A percentile compares a stretch with the other conserved stretches of the same genome.
These are phyloP conservation scores for Pythium biforme DNA, from an alignment of 352 stramenopile species.

Conservation along the genomic window DNA sequence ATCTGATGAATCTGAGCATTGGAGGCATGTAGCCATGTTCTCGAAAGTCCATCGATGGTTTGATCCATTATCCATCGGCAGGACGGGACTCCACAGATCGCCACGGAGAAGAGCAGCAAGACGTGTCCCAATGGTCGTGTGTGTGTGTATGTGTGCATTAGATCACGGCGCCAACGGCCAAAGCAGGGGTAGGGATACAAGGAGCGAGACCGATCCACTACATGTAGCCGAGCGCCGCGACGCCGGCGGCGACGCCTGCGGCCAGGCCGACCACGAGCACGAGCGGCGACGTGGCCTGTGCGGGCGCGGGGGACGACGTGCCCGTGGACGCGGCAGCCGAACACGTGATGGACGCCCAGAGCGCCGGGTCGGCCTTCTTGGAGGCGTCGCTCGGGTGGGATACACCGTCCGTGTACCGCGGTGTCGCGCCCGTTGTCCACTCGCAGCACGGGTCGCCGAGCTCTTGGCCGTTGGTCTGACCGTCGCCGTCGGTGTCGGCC, in stretches of 20 bases:
- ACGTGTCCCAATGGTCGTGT: too few relatives aligned
- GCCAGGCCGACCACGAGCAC: not conserved
- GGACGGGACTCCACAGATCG: too few relatives aligned
- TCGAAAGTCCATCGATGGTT: not conserved
- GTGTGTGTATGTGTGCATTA: too few relatives aligned
- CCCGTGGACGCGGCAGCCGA: not conserved
- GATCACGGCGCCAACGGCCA: too few relatives aligned
- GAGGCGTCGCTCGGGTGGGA: slow-evolving; percentile 3
- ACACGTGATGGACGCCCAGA: not conserved
- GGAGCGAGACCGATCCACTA: not conserved
- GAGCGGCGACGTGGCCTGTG: not conserved
- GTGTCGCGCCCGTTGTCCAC: slow-evolving; percentile 26
- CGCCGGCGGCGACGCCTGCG: not conserved
- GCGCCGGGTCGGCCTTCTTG: not conserved
- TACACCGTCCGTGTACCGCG: slow-evolving; percentile 3
- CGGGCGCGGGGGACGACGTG: not conserved
- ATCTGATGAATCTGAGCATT: not conserved
- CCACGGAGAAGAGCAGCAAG: too few relatives aligned
- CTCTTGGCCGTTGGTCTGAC: slow-evolving; percentile 57
- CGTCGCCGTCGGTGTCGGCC: slow-evolving; percentile 49
- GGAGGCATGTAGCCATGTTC: not conserved
- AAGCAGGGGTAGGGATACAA: too few relatives aligned
- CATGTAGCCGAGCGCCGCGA: slow-evolving; percentile 7
- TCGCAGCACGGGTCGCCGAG: slow-evolving; percentile 55
- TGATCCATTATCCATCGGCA: not conserved